Evolutionary conservation across 2,329 filamentous ascomycete genomes (phyloP).

Genomic region (Botrytis cinerea): DNA sequence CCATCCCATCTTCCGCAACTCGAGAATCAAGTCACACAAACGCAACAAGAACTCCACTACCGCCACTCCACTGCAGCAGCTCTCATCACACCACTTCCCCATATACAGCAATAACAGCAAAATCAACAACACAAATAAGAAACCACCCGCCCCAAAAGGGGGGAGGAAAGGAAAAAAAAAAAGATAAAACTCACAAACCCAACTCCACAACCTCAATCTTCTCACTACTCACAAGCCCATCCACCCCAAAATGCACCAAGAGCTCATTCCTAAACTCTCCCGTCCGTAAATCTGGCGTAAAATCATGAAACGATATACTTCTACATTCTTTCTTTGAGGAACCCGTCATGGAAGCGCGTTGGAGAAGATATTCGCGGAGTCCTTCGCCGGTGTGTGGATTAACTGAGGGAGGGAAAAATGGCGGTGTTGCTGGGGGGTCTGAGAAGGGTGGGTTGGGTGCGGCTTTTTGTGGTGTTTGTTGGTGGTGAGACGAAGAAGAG

Average conservation of each 20-base stretch:
- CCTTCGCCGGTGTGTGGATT: constrained; percentile 36
- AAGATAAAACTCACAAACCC: constrained; percentile 35
- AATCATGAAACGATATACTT: constrained; percentile 38
- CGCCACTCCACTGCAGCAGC: background rate
- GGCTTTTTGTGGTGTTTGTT: background rate
- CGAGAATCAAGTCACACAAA: background rate
- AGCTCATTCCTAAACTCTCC: constrained; percentile 28
- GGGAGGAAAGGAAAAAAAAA: background rate
- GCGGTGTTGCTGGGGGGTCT: too few relatives aligned
- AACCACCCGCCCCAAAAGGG: background rate
- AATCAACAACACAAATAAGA: background rate
- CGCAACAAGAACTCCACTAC: background rate
- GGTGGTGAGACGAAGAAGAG: background rate
- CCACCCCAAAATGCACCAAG: constrained; percentile 31
- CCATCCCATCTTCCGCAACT: background rate
- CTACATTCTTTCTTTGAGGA: constrained; percentile 30
- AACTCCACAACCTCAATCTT: constrained; percentile 35
- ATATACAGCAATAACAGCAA: background rate
- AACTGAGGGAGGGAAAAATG: constrained; percentile 16
- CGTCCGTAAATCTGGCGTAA: constrained; percentile 33
- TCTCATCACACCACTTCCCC: background rate
- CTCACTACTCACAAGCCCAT: constrained; percentile 14
- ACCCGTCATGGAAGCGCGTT: constrained; percentile 29
- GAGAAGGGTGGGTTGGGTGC: too few relatives aligned
- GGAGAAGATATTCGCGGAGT: constrained; percentile 35